These are phyloP conservation scores for Biscogniauxia sp. DNA, from an alignment of 2,329 filamentous ascomycete genomes.

Conservation along the genomic window DNA sequence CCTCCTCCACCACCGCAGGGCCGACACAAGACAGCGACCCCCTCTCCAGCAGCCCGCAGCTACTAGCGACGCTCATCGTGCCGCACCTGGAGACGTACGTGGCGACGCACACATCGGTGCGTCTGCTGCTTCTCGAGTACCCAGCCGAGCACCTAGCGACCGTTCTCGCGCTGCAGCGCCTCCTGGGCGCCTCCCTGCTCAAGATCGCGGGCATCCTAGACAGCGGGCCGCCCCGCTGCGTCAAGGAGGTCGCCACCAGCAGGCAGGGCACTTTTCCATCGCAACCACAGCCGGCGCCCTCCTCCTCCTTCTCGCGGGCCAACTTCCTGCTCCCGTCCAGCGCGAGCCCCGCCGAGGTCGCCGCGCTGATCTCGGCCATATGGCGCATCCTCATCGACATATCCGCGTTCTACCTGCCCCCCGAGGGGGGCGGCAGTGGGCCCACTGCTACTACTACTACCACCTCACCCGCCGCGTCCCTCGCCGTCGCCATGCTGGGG, in stretches of 20 bases:
- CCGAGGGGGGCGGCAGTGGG: conserved; percentile 22
- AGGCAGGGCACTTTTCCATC: too few relatives aligned
- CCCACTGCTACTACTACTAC: conserved; percentile 14
- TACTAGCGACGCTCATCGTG: conserved; percentile 57
- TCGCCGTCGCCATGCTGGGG: conserved; percentile 26
- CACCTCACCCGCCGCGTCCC: too few relatives aligned
- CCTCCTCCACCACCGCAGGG: conserved; percentile 26
- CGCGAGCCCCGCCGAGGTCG: conserved; percentile 53
- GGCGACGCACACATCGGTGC: conserved; percentile 48
- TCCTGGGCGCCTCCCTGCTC: conserved; percentile 55
- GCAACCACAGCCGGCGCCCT: conserved; percentile 18
- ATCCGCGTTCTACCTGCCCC: conserved; percentile 45
- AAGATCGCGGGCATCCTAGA: conserved; percentile 59
- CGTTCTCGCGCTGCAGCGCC: conserved; percentile 54
- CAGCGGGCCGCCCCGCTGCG: too few relatives aligned
- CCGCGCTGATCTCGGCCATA: conserved; percentile 52
- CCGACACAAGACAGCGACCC: conserved; percentile 48
- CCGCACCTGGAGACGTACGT: conserved; percentile 62
- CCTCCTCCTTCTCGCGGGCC: conserved; percentile 42
- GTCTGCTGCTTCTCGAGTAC: conserved; percentile 59
- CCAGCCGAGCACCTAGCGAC: conserved; percentile 55
- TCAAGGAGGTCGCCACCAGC: too few relatives aligned
- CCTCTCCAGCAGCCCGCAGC: conserved; percentile 50
- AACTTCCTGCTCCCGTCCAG: conserved; percentile 57
- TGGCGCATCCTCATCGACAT: conserved; percentile 47